Evolutionary conservation across 1,284 basidiomycete genomes (phyloP), one percentile per base, ranked within the genome.

Genomic region (Ustilago cynodontis): DNA sequence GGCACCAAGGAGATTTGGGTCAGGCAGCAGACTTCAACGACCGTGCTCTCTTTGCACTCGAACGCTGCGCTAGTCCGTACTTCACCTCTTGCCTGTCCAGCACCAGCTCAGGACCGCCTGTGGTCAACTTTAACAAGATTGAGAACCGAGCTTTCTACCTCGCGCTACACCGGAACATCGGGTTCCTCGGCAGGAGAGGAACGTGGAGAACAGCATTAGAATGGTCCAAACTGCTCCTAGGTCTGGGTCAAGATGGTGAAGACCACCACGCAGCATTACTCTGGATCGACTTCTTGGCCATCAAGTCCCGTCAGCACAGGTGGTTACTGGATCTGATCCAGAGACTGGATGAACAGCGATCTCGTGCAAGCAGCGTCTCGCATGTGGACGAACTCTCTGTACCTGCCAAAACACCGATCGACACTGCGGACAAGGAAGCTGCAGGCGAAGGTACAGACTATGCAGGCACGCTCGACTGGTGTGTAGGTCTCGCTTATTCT

Each of bases 151-250:
- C 80, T 8, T 81, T 86, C 29, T 86, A 78, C 65, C 66, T 86
- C 14, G 84, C 85, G 4, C 68, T 71, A 7, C 85, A 86, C 63
- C 70, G 82, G 2, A 79, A 84, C 39, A 74, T 86, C 13, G 80
- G 79, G 20, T 82, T 81, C 45, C 55, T 85, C 22, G 80, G 82
- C 2, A 53, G 84, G 14, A 54, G 82, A 14, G 85, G 85, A 0
- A 85, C 84, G 9, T 86, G 85, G 85, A 62, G 83, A 4, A 86
- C 85, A 0, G 79, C 85, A 26, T 69, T 86, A 16, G 85, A 86
- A 54, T 86, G 82, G 82, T 59, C 75, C 62, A 86, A 85, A 63
- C 55, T 86, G 45, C 56, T 86, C 8, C 55, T 85, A 1, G 82
- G 78, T 0, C 64, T 84, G 2, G 76, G 76, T 28, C 45, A 63